phyloP scores from a whole-genome alignment of 352 stramenopile species.

The Globisporangium mamillatum region DNA sequence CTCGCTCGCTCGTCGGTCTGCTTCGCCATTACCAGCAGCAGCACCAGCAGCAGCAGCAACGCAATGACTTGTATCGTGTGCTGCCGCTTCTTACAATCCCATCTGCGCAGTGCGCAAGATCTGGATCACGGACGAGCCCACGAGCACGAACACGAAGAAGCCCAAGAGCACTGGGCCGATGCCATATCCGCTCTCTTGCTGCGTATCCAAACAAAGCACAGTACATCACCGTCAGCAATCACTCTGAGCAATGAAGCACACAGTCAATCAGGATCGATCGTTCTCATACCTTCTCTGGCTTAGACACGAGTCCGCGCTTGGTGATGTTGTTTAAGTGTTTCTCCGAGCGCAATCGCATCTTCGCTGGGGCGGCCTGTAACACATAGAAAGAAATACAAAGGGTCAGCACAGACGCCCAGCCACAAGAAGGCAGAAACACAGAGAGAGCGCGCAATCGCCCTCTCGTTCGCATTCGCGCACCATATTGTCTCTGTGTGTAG shows the following conservation, averaged over 20 bases:
- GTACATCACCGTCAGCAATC: background rate
- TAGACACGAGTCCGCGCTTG: constrained; percentile 77
- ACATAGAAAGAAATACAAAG: background rate
- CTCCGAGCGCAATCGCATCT: constrained; percentile 84
- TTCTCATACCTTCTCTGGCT: constrained; percentile 66
- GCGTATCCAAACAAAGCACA: constrained; percentile 5
- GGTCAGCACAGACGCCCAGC: background rate
- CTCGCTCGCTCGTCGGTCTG: background rate
- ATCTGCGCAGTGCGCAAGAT: constrained; percentile 79
- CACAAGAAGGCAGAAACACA: background rate
- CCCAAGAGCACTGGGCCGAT: constrained; percentile 76
- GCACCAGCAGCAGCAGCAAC: background rate
- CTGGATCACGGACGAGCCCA: constrained; percentile 85
- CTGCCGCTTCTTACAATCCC: constrained; percentile 42
- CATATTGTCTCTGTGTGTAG: background rate
- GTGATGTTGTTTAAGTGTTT: constrained; percentile 89
- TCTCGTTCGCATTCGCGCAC: background rate
- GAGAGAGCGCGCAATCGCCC: background rate
- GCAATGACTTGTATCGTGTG: background rate
- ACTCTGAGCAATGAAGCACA: background rate
- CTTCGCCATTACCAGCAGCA: background rate
- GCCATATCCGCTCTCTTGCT: constrained; percentile 72
- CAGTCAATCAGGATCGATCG: background rate
- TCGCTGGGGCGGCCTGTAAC: constrained; percentile 58
- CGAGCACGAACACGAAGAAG: constrained; percentile 87